Conservation (phyloP, 495 filamentous ascomycete genomes). For the Poronia punctata region DNA sequence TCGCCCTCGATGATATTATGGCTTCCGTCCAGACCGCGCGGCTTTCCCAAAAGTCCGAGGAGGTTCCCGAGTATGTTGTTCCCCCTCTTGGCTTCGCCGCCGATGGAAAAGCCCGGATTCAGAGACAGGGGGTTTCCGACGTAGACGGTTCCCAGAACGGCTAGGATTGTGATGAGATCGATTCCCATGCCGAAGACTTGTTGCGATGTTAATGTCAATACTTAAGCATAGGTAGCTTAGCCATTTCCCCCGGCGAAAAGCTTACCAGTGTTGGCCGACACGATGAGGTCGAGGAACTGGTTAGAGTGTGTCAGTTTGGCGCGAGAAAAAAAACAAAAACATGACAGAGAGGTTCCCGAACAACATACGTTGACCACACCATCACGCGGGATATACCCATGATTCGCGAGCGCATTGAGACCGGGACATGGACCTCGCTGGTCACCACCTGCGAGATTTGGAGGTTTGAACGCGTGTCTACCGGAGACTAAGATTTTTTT, state of each 20-base stretch:
- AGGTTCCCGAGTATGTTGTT: conserved; percentile 12
- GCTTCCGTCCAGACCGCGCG: conserved; percentile 38
- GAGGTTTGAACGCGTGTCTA: conserved; percentile 2
- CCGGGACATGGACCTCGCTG: conserved; percentile 42
- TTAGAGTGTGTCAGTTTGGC: conserved; percentile 1
- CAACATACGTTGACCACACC: conserved; percentile 22
- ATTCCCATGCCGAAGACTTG: conserved; percentile 18
- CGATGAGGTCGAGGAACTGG: conserved; percentile 3
- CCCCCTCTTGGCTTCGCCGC: conserved; percentile 3
- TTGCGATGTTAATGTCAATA: neutral
- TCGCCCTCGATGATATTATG: conserved; percentile 54
- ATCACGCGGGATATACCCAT: conserved; percentile 48
- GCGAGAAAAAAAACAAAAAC: conserved; percentile 1
- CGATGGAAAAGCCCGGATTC: conserved; percentile 18
- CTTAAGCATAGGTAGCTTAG: too few relatives aligned
- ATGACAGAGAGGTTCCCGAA: neutral
- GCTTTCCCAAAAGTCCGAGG: conserved; percentile 16
- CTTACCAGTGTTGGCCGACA: conserved; percentile 5
- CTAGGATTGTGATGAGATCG: conserved; percentile 29
- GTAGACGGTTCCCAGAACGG: conserved; percentile 28
- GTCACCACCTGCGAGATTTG: conserved; percentile 2
- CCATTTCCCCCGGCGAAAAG: conserved; percentile 16
- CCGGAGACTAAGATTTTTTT: conserved; percentile 12
- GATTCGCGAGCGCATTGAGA: conserved; percentile 52
- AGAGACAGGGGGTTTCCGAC: conserved; percentile 23